Base-by-base conservation (phyloP, 306 rosid genomes). In the Vigna radiata region DNA sequence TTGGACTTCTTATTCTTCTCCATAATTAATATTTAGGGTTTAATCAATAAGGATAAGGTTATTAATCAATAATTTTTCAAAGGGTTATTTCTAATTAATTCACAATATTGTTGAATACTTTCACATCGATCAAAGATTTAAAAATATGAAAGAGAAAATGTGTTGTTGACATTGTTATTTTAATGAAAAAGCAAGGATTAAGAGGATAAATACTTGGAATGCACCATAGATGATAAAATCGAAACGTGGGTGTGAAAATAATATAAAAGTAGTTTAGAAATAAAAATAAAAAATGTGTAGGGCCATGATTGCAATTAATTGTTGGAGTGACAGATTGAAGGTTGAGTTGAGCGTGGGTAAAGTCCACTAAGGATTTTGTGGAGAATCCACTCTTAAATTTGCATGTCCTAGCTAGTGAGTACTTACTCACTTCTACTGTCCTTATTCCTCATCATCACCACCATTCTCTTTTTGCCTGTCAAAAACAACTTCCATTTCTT, bases 331-430 rank as follows among this genome's bases (percentile, higher is more conserved):
- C 33, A 81, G 63, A 68, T n/a, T 62, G 77, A 73, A 68, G 79
- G 72, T 77, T 81, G 70, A 81, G 85, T 81, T 81, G 88, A 85
- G 88, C 88, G 88, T 85, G 88, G 86, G 46, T 75, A 71, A 77
- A 85, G 54, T 85, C 88, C 88, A 85, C 88, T 85, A 78, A 17
- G 53, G 41, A 72, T 48, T 64, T 85, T 82, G 88, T 85, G 88
- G 86, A 85, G 82, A 79, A 58, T 68, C 86, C 88, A 85, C 88
- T 85, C 82, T 75, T 23, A 63, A 64, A 72, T 77, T 82, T 82
- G 82, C 59, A 82, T 66, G 76, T 73, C 82, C 55, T 82, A 36
- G 69, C 36, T 76, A 49, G 79, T 77, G 86, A 77, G 76, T 65
- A 82, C 72, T 78, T 78, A 65, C 75, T 82, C 82, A 77, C 82